Evolutionary conservation across 371 early-diverging fungal species (phyloP), one percentile per base, ranked within the genome.

Genomic region (Rhizopus microsporus): DNA sequence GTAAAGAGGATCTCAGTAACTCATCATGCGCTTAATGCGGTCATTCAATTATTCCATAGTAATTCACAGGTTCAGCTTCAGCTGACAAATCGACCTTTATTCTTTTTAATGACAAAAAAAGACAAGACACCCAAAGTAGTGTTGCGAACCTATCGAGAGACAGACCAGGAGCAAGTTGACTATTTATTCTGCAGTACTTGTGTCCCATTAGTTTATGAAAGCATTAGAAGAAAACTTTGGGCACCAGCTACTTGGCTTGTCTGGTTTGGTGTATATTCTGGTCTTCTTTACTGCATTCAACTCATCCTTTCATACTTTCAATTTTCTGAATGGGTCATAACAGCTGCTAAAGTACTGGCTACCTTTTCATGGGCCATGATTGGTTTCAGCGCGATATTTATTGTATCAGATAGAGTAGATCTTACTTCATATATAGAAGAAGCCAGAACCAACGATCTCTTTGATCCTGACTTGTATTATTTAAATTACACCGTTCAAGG

Each of bases 201-300:
- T 30, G 68, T 71, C 43, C 64, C 64, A 2, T 67, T 76, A 31
- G 71, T 80, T 3, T 73, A 68, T 4, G 73, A 76, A 60, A 74
- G 73, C 12, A 67, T 80, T 10, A 66, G 74, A 40, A 63, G 67
- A 7, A 76, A 76, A 38, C n/a, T 76, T n/a, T 69, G 74, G 77
- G 39, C 68, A 9, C 72, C 74, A 5, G 17, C 58, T 7, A 71
- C 75, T 0, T 80, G 77, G 80, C 33, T 68, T 5, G 37, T 72
- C n/a, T 76, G 72, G 72, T 64, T 80, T 51, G 56, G 37, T 16
- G 71, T 62, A 0, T 80, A 73, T 34, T 62, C 68, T 12, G 30
- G 53, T 13, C 53, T 80, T 3, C 45, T 76, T 32, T 44, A 58
- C 7, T 9, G 45, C 9, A 56, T 76, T 8, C 76, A 74, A 0